Evolutionary conservation across 139 green algal species (phyloP).

Genomic region (Ulvella scutata): DNA sequence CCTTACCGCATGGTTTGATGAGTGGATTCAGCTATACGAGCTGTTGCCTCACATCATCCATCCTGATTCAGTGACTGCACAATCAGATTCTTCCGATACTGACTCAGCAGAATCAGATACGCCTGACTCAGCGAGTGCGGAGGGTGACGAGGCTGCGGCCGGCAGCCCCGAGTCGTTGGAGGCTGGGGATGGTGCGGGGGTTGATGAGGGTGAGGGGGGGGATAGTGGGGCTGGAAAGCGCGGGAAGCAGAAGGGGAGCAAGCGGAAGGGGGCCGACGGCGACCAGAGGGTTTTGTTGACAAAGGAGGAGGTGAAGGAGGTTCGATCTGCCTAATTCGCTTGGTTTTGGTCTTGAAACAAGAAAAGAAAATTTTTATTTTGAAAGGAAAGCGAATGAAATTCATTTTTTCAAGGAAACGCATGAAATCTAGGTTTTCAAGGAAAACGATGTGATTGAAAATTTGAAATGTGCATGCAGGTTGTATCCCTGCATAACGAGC

Average conservation of each 20-base stretch:
- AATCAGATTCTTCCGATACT: neutral
- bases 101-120: too few species aligned
- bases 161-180: neutral
- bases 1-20: neutral
- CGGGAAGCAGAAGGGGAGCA: neutral
- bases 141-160: neutral
- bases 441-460: too few species aligned
- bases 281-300: neutral
- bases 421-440: too few species aligned
- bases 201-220: neutral
- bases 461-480: neutral
- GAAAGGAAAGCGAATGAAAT: too few species aligned
- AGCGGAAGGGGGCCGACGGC: neutral
- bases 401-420: too few species aligned
- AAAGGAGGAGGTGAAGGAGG: neutral
- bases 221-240: neutral
- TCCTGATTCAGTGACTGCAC: neutral
- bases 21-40: constrained; percentile 2
- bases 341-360: too few species aligned
- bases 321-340: too few species aligned
- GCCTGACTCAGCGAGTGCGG: too few species aligned
- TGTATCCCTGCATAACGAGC: neutral
- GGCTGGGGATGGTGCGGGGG: neutral
- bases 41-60: neutral
- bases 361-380: too few species aligned